phyloP scores from a whole-genome alignment of 1,284 basidiomycete species.

The Ustanciosporium gigantosporum region DNA sequence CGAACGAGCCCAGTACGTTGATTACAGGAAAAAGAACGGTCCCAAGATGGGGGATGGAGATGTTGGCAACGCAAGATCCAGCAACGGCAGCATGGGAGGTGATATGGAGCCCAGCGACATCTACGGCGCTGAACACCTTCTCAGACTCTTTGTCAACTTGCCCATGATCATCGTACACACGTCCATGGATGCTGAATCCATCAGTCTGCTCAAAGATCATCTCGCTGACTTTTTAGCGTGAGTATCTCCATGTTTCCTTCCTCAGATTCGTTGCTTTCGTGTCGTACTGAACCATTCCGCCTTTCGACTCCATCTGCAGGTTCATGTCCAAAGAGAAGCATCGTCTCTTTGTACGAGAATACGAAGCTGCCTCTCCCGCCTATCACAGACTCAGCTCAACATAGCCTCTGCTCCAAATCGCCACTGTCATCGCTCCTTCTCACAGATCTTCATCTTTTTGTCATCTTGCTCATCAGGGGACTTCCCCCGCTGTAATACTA shows the following conservation, averaged over 20 bases:
- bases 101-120: slow-evolving; percentile 80
- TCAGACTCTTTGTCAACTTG: slow-evolving; percentile 77
- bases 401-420: slow-evolving; percentile 7
- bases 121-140: slow-evolving; percentile 91
- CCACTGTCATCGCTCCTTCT: too few species aligned
- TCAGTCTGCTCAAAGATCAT: slow-evolving; percentile 82
- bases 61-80: slow-evolving; percentile 62
- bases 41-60: slow-evolving; percentile 62
- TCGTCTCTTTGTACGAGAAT: slow-evolving; percentile 72
- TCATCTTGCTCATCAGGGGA: background rate
- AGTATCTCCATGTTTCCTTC: slow-evolving; percentile 62
- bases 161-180: slow-evolving; percentile 82
- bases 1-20: slow-evolving; percentile 87
- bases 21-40: slow-evolving; percentile 74
- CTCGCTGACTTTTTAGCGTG: slow-evolving; percentile 84
- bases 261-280: background rate
- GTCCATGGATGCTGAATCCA: slow-evolving; percentile 85
- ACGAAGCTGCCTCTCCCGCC: slow-evolving; percentile 71
- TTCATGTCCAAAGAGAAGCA: slow-evolving; percentile 72
- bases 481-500: slow-evolving; percentile 25
- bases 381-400: slow-evolving; percentile 70
- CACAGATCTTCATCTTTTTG: background rate
- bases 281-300: background rate
- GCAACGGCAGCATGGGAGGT: slow-evolving; percentile 26
- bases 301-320: slow-evolving; percentile 61